Base-by-base conservation (phyloP, 1,139 yeast genomes). In the Saccharomyces hybrid region DNA sequence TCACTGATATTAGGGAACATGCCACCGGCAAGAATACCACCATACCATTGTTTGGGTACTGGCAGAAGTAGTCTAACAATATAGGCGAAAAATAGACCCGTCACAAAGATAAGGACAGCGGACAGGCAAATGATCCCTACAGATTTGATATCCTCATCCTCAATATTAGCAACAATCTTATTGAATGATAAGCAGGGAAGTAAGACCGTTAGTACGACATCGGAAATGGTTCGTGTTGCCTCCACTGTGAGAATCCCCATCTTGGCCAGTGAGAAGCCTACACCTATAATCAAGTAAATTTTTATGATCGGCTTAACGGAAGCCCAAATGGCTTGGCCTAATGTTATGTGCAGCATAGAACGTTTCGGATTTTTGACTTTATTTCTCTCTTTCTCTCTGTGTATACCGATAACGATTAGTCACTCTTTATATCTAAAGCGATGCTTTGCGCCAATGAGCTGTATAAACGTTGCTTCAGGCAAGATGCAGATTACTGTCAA, bases 231-330 rank as follows among this genome's bases (percentile, higher is more conserved):
- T 63, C 87, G 74, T 49, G 89, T 82, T 6, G 95, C 86, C 28
- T 88, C 83, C 2, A 87, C 93, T 1, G 88, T 77, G 13, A 90
- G 70, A 46, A 89, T 79, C 64, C 87, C 86, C 63, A 75, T 74
- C 59, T 77, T 78, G 4, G 95, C 89, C 25, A 88, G 73, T 44
- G 73, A 70, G 63, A 78, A 87, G 8, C 98, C 98, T 34, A 83
- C 69, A 4, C 80, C 88, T 4, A 89, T 83, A 67, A 89, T 86
- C 67, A 88, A 71, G 67, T 90, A 89, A 63, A 91, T 89, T 73
- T 91, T 91, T 73, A 90, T 81, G 59, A 91, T 86, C 23, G 98
- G 98, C 73, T 89, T 90, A 51, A 88, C 91, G 0, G 97, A 81
- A 9, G 90, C 78, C 74, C 87, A 91, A 9, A 91, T 84, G 48